These are phyloP conservation scores for Geotrichum ghanense DNA, from an alignment of 805 yeast genomes.

Conservation along the genomic window DNA sequence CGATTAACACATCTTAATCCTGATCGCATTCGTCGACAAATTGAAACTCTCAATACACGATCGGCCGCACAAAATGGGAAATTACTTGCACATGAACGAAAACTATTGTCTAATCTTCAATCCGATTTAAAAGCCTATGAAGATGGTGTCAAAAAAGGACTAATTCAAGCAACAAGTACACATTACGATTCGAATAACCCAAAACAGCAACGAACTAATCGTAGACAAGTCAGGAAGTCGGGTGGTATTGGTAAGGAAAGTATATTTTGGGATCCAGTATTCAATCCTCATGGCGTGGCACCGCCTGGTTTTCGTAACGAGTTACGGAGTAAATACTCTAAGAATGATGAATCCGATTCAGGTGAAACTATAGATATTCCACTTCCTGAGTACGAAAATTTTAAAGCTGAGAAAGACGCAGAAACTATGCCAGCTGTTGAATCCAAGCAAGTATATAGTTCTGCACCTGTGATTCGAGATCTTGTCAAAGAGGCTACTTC, in stretches of 20 bases:
- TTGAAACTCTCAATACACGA: conserved; percentile 16
- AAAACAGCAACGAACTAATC: neutral
- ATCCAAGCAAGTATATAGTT: conserved; percentile 14
- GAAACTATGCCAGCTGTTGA: conserved; percentile 2
- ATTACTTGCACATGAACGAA: conserved; percentile 17
- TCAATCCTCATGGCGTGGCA: conserved; percentile 18
- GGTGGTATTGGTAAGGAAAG: conserved; percentile 16
- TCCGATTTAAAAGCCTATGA: conserved; percentile 9
- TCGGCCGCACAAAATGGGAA: conserved; percentile 6
- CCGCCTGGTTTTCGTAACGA: conserved; percentile 24
- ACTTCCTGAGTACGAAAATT: conserved; percentile 20
- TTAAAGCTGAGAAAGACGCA: conserved; percentile 7
- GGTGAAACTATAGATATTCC: conserved; percentile 20
- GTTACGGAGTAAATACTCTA: conserved; percentile 19
- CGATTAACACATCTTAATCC: conserved; percentile 15
- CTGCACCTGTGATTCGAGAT: conserved; percentile 17
- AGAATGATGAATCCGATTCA: conserved; percentile 13
- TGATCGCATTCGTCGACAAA: conserved; percentile 9
- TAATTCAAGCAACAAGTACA: neutral
- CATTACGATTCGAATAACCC: too few species aligned
- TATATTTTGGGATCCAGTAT: conserved; percentile 18
- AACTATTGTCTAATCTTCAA: conserved; percentile 10
- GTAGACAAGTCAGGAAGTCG: neutral
- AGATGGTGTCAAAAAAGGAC: neutral
- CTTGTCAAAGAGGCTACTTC: conserved; percentile 13